phyloP scores from a whole-genome alignment of 768 basidiomycete genomes.

The Collybiopsis confluens region DNA sequence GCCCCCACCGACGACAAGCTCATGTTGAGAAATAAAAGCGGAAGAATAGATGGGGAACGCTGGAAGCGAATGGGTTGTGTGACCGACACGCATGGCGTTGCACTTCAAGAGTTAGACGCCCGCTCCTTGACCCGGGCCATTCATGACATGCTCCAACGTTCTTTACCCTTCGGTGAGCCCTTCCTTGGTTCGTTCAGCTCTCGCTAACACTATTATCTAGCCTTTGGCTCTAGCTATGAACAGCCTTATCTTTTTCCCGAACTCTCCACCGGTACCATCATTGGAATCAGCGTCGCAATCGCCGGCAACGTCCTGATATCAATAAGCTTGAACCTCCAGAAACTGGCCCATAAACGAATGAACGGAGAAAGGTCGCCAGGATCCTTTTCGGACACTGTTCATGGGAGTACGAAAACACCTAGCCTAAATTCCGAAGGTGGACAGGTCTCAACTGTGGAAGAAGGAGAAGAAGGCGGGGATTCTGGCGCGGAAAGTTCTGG shows the following conservation, averaged over 20 bases:
- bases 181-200: neutral
- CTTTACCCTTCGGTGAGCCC: no score
- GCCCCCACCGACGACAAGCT: slow-evolving; percentile 84
- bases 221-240: neutral
- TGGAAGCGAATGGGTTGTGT: slow-evolving; percentile 72
- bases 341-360: slow-evolving; percentile 78
- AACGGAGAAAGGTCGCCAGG: slow-evolving; percentile 29
- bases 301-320: slow-evolving; percentile 86
- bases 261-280: slow-evolving; percentile 50
- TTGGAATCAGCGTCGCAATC: slow-evolving; percentile 82
- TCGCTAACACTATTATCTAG: neutral
- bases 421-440: neutral
- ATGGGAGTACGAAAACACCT: neutral
- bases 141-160: no score
- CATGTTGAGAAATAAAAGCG: slow-evolving; percentile 68
- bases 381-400: neutral
- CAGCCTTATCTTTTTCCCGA: slow-evolving; percentile 42
- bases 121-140: neutral
- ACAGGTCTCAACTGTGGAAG: slow-evolving; percentile 6
- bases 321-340: slow-evolving; percentile 88
- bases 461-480: slow-evolving; percentile 2
- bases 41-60: slow-evolving; percentile 88
- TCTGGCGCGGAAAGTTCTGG: neutral
- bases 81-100: slow-evolving; percentile 68
- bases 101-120: neutral